These are phyloP conservation scores for Pecoramyces ruminantium DNA, from an alignment of 192 early-diverging fungal genomes.

Conservation along the genomic window DNA sequence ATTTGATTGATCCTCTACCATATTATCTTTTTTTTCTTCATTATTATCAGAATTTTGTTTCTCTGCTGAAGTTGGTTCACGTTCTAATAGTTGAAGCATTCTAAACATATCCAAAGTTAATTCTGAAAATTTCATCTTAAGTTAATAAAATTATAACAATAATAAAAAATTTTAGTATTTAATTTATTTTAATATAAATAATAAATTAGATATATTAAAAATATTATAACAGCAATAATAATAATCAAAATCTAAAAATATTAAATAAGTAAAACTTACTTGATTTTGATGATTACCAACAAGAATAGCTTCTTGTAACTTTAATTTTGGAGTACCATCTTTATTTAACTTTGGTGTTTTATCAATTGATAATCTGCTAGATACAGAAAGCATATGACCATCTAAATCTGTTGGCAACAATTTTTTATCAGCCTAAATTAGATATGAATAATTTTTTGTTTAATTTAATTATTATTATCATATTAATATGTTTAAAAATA, in stretches of 20 bases:
- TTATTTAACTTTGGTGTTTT: conserved; percentile 30
- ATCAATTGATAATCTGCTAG: conserved; percentile 31
- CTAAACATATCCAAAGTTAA: conserved; percentile 93
- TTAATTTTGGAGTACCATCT: conserved; percentile 33
- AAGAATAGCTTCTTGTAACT: conserved; percentile 85
- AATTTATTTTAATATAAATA: not conserved
- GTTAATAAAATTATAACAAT: not conserved
- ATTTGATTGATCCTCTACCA: conserved; percentile 1
- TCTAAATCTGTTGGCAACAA: conserved; percentile 34
- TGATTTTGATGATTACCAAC: conserved; percentile 90
- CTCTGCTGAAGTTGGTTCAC: conserved; percentile 31
- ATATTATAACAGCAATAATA: too few relatives aligned
- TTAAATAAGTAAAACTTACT: conserved; percentile 3
- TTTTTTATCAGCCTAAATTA: conserved; percentile 72
- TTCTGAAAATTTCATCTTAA: conserved; percentile 84
- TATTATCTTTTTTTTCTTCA: conserved; percentile 1
- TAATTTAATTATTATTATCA: too few relatives aligned
- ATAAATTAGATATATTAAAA: too few relatives aligned
- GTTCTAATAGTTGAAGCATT: conserved; percentile 81
- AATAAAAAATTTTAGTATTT: too few relatives aligned
- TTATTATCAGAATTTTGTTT: not conserved
- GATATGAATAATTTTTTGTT: too few relatives aligned
- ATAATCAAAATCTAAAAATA: too few relatives aligned
- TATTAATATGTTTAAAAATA: too few relatives aligned
- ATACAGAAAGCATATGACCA: conserved; percentile 13